Evolutionary conservation across 352 stramenopile species (phyloP), one percentile per base, ranked within the genome.

Genomic region (Globisporangium ultimum): DNA sequence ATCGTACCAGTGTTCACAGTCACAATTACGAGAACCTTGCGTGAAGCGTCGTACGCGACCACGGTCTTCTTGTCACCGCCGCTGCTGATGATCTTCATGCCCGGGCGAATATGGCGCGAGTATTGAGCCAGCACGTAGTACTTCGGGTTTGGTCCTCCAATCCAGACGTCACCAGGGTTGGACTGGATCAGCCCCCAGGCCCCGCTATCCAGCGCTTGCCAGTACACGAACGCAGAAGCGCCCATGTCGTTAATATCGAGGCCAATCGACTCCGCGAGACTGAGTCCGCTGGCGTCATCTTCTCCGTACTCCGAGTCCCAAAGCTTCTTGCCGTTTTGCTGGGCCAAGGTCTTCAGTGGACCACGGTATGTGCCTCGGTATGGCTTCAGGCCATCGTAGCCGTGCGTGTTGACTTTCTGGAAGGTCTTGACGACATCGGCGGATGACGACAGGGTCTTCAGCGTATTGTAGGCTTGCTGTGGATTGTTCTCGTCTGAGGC

Each of bases 271-370:
- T 85, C 70, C 18, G 71, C 78, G 58, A 88, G 61, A 38, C 53
- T 79, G 7, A 85, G 48, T 21, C 75, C 78, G 10, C 68, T 70
- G 2, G 42, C 72, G 36, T 88, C 78, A 11, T 54, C 66, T 43
- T 88, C 78, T 9, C 75, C 75, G 50, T 88, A 80, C 51, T 88
- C 78, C 0, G 78, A 88, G 53, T 88, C 75, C 75, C 78, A 88
- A 0, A 88, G 55, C 22, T 58, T 70, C 54, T 79, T 88, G 17
- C 58, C 58, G 1, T 67, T 58, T 10, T 66, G 61, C 18, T 47
- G 62, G 36, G 58, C 48, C 2, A 84, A 61, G 7, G 53, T 62
- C 24, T 68, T 74, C 48, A 88, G 59, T 10, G 69, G 49, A 3
- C 18, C 62, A 10, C 74, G 72, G 56, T 79, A 68, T 9, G 58